Percentiles rank a stretch among this genome's conserved stretches.
phyloP scores from a whole-genome alignment of 805 yeast species.

The Saccharomycopsis sp. region DNA sequence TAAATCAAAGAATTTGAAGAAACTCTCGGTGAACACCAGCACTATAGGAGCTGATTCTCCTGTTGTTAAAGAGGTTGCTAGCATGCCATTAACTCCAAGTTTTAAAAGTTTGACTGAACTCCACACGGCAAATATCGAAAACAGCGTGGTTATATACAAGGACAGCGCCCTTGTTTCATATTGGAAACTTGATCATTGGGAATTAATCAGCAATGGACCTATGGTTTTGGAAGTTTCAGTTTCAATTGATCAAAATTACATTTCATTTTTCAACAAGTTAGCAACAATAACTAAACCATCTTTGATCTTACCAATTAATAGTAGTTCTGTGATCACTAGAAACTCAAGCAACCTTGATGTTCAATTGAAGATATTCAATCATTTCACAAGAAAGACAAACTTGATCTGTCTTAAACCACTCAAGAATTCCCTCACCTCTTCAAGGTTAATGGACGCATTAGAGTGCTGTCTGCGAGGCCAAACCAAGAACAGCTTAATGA shows the following conservation, averaged over 20 bases:
- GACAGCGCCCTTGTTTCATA: conserved; percentile 7
- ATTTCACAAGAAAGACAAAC: conserved; percentile 4
- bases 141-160: conserved; percentile 11
- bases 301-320: conserved; percentile 15
- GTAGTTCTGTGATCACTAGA: conserved; percentile 4
- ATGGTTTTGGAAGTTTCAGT: conserved; percentile 13
- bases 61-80: neutral
- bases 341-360: conserved; percentile 8
- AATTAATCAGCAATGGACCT: neutral
- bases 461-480: conserved; percentile 12
- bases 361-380: conserved; percentile 17
- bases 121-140: conserved; percentile 9
- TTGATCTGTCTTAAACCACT: conserved; percentile 12
- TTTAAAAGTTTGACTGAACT: conserved; percentile 7
- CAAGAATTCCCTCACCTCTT: neutral
- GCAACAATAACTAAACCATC: conserved; percentile 10
- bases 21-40: neutral
- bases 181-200: conserved; percentile 19
- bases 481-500: conserved; percentile 14
- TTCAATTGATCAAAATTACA: conserved; percentile 5
- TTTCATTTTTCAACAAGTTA: conserved; percentile 10
- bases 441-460: conserved; percentile 6
- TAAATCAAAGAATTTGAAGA: conserved; percentile 3
- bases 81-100: neutral
- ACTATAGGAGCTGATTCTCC: neutral